These are phyloP conservation scores for Penicillium psychrosexuale DNA, from an alignment of 2,329 filamentous ascomycete species.

Conservation along the genomic window DNA sequence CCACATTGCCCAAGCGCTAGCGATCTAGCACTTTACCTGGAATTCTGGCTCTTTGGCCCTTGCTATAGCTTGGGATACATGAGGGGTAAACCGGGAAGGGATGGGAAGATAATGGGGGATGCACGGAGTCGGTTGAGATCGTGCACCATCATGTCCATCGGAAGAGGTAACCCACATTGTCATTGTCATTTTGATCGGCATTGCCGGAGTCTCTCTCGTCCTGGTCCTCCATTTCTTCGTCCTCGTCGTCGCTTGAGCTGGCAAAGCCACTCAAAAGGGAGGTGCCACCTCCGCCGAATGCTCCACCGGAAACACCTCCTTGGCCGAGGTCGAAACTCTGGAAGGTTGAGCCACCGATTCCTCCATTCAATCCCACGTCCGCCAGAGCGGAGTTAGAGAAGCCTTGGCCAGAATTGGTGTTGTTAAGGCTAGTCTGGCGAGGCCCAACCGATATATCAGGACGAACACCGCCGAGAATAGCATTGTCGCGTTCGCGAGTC, in stretches of 20 bases:
- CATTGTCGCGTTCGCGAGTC: conserved; percentile 92
- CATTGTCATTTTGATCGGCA: conserved; percentile 51
- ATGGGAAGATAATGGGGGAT: conserved; percentile 13
- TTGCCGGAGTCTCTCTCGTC: conserved; percentile 52
- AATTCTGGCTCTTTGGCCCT: background rate
- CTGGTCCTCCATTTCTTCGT: conserved; percentile 76
- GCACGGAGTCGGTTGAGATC: conserved; percentile 44
- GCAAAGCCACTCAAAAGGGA: conserved; percentile 86
- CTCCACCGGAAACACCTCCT: conserved; percentile 64
- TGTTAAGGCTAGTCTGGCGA: conserved; percentile 63
- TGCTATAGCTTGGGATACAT: background rate
- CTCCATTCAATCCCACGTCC: conserved; percentile 75
- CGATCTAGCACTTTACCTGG: background rate
- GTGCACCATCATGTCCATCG: conserved; percentile 61
- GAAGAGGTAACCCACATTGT: conserved; percentile 65
- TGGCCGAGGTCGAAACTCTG: conserved; percentile 67
- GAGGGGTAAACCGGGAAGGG: conserved; percentile 3
- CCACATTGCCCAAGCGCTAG: background rate
- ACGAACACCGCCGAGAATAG: conserved; percentile 91
- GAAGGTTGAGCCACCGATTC: conserved; percentile 48
- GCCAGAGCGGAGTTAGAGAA: conserved; percentile 67
- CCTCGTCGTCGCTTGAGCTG: conserved; percentile 92
- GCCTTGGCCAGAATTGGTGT: conserved; percentile 55
- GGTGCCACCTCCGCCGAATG: conserved; percentile 63
- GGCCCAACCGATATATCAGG: conserved; percentile 85